Percentiles rank a stretch among this genome's conserved stretches.
phyloP scores from a whole-genome alignment of 306 rosid genomes.

The Vicia sativa region DNA sequence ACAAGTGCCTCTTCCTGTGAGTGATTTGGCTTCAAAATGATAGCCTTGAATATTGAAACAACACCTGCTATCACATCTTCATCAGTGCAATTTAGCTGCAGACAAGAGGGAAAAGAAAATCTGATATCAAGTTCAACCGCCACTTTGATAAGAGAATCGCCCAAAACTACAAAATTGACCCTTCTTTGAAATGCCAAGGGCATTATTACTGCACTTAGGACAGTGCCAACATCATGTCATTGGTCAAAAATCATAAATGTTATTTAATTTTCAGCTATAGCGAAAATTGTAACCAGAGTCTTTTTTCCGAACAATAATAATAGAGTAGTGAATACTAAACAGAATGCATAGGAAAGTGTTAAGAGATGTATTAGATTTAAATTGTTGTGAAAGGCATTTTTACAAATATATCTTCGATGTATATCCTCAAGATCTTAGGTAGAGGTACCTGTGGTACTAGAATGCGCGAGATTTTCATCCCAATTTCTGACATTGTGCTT shows the following conservation, averaged over 20 bases:
- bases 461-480: constrained; percentile 63
- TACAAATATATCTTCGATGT: constrained; percentile 30
- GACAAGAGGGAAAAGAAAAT: constrained; percentile 23
- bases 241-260: constrained; percentile 19
- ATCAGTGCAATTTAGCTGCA: constrained; percentile 72
- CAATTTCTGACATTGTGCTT: constrained; percentile 59
- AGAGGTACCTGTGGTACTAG: constrained; percentile 76
- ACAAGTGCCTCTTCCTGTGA: constrained; percentile 53
- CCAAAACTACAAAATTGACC: constrained; percentile 10
- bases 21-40: constrained; percentile 62
- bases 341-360: constrained; percentile 11
- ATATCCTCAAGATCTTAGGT: constrained; percentile 25
- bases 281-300: constrained; percentile 14
- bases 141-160: constrained; percentile 12
- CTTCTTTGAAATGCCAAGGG: constrained; percentile 29
- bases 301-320: background rate
- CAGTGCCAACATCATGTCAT: constrained; percentile 11
- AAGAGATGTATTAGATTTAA: too few relatives aligned
- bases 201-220: constrained; percentile 25
- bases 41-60: constrained; percentile 72
- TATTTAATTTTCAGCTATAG: background rate
- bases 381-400: constrained; percentile 28
- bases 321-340: background rate
- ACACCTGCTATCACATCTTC: constrained; percentile 70
- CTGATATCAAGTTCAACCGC: constrained; percentile 28